Base-by-base conservation (phyloP, 2,329 filamentous ascomycete species). In the Raffaelea ambrosiae region DNA sequence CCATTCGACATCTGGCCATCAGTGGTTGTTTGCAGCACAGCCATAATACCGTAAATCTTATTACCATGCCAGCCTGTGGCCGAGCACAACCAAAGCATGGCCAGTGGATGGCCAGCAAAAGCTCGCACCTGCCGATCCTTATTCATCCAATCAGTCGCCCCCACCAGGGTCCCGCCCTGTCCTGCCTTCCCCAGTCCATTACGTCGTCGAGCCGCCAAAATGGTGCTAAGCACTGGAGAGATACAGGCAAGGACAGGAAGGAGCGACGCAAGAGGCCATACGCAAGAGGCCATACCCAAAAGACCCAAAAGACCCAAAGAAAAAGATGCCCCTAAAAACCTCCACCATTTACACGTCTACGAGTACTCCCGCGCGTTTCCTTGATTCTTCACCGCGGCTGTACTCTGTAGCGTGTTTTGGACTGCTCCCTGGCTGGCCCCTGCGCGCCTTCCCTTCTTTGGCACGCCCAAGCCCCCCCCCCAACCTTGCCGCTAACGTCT, bases 191-290 rank as follows among this genome's bases (percentile, higher is more conserved):
- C 36, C 35, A 46, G 22, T 43, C 29, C 26, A 48, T 44, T 47
- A 47, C 50, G 50, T 51, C 50, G 50, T 40, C 49, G n/a, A n/a
- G n/a, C n/a, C n/a, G n/a, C n/a, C n/a, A n/a, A n/a, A 40, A 42
- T 41, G 41, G 47, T 36, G 47, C 42, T 20, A n/a, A 7, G 36
- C 11, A 13, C 22, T 10, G 18, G n/a, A 21, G 19, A n/a, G n/a
- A n/a, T n/a, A n/a, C n/a, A n/a, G n/a, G n/a, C n/a, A n/a, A n/a
- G n/a, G n/a, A n/a, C n/a, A n/a, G n/a, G n/a, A n/a, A n/a, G n/a
- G n/a, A n/a, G n/a, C n/a, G n/a, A n/a, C n/a, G n/a, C n/a, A n/a
- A n/a, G n/a, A n/a, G n/a, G n/a, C n/a, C n/a, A n/a, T n/a, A n/a
- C n/a, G n/a, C n/a, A n/a, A n/a, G n/a, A n/a, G n/a, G n/a, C n/a